Percentiles rank a stretch among this genome's conserved stretches.
Conservation (phyloP, 2,329 filamentous ascomycete genomes). For the Sclerotiophoma versabilis region DNA sequence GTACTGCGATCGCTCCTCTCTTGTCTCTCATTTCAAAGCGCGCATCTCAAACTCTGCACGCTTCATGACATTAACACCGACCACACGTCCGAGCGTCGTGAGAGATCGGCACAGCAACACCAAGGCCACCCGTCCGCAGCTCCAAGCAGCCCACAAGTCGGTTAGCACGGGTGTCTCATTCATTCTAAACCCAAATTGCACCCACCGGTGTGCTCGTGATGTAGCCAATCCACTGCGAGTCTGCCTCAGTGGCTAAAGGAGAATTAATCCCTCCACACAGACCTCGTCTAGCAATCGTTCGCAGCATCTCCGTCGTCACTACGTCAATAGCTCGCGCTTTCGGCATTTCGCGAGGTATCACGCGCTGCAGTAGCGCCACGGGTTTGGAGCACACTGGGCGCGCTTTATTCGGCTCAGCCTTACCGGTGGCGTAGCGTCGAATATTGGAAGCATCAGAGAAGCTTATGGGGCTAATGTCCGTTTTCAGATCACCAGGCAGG, state of each 20-base stretch:
- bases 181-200: constrained; percentile 11
- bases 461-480: constrained; percentile 12
- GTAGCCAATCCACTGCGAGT: constrained; percentile 15
- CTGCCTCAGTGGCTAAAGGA: constrained; percentile 12
- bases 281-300: not conserved
- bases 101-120: constrained; percentile 21
- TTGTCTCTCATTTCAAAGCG: not conserved
- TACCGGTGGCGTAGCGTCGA: constrained; percentile 16
- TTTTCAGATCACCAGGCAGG: constrained; percentile 1
- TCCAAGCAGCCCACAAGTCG: constrained; percentile 24
- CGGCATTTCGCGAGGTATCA: constrained; percentile 9
- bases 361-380: constrained; percentile 14
- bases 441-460: constrained; percentile 16
- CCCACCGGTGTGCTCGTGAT: constrained; percentile 29
- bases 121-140: constrained; percentile 25
- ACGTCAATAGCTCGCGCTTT: constrained; percentile 17
- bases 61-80: constrained; percentile 2
- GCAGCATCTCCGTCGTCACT: constrained; percentile 7
- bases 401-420: constrained; percentile 12
- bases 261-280: constrained; percentile 6
- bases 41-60: constrained; percentile 10
- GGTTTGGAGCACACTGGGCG: not conserved
- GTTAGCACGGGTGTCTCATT: constrained; percentile 27
- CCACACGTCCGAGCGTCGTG: constrained; percentile 17
- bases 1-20: not conserved